Conservation (phyloP, 108 stramenopile genomes). For the Stephanodiscus triporus region DNA sequence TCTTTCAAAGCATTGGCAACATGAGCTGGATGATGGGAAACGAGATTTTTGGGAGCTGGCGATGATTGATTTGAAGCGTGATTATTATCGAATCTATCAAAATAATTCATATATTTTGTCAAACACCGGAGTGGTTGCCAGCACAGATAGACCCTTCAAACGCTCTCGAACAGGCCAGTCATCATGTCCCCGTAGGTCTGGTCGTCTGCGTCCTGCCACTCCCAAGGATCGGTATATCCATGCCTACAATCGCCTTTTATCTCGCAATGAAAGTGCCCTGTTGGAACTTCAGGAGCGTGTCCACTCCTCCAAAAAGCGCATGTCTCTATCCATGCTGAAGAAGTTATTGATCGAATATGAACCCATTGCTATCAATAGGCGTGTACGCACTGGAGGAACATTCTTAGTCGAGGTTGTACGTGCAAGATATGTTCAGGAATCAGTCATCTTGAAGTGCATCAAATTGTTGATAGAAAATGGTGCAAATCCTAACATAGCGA, state of each 20-base stretch:
- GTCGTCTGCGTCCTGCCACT: slow-evolving; percentile 35
- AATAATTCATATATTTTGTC: background rate
- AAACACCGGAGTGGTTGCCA: background rate
- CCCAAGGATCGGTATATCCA: slow-evolving; percentile 51
- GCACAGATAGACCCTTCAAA: slow-evolving; percentile 6
- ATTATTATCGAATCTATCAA: slow-evolving; percentile 20
- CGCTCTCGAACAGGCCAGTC: background rate
- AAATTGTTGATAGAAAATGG: slow-evolving; percentile 75
- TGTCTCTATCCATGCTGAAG: slow-evolving; percentile 55
- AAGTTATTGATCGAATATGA: slow-evolving; percentile 67
- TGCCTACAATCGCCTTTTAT: slow-evolving; percentile 36
- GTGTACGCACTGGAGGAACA: slow-evolving; percentile 71
- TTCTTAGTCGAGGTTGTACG: slow-evolving; percentile 84
- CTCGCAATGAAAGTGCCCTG: slow-evolving; percentile 40
- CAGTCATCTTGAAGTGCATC: slow-evolving; percentile 66
- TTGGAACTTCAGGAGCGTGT: slow-evolving; percentile 38
- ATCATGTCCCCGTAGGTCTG: slow-evolving; percentile 40
- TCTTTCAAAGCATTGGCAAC: slow-evolving; percentile 30
- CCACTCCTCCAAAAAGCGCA: slow-evolving; percentile 44
- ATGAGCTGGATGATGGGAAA: slow-evolving; percentile 21
- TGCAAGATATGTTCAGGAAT: slow-evolving; percentile 60
- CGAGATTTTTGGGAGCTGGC: slow-evolving; percentile 41
- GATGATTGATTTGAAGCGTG: slow-evolving; percentile 28
- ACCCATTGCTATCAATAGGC: slow-evolving; percentile 72
- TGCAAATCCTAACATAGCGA: slow-evolving; percentile 65